A percentile compares a stretch with the other conserved stretches of the same genome.
Evolutionary conservation across 2,329 filamentous ascomycete species (phyloP).

Genomic region (Aspergillus unguis): DNA sequence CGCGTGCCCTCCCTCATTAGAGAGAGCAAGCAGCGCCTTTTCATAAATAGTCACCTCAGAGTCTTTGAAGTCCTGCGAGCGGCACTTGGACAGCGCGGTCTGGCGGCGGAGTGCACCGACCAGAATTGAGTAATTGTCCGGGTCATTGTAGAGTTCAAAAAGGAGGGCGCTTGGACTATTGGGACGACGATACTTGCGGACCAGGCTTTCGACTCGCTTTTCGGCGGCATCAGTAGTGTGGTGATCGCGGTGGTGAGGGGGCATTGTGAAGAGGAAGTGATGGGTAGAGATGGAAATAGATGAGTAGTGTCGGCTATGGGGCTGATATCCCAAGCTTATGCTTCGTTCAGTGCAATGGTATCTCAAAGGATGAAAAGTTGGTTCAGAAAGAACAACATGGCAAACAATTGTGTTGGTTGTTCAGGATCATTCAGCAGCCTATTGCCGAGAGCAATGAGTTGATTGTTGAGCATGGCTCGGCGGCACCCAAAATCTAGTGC

Average conservation of each 20-base stretch:
- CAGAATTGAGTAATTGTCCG: conserved; percentile 25
- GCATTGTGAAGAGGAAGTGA: background rate
- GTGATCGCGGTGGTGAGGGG: background rate
- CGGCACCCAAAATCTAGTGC: background rate
- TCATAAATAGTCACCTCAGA: conserved; percentile 42
- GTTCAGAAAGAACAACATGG: background rate
- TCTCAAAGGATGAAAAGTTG: background rate
- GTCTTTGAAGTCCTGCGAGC: conserved; percentile 34
- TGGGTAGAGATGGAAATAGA: background rate
- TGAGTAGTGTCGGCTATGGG: background rate
- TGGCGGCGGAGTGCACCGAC: conserved; percentile 35
- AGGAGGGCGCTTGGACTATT: conserved; percentile 28
- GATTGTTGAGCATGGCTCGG: background rate
- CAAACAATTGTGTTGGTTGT: background rate
- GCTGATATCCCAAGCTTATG: too few relatives aligned
- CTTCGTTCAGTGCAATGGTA: background rate
- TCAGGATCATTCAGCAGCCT: background rate
- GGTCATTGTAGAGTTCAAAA: conserved; percentile 27
- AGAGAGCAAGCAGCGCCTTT: conserved; percentile 36
- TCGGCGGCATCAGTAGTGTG: conserved; percentile 2
- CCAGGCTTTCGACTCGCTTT: conserved; percentile 23
- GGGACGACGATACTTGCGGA: conserved; percentile 26
- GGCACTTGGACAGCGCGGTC: conserved; percentile 32
- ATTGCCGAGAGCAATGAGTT: background rate
- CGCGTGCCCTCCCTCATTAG: conserved; percentile 29